Evolutionary conservation across 352 stramenopile genomes (phyloP).

Genomic region (Plasmopara viticola): DNA sequence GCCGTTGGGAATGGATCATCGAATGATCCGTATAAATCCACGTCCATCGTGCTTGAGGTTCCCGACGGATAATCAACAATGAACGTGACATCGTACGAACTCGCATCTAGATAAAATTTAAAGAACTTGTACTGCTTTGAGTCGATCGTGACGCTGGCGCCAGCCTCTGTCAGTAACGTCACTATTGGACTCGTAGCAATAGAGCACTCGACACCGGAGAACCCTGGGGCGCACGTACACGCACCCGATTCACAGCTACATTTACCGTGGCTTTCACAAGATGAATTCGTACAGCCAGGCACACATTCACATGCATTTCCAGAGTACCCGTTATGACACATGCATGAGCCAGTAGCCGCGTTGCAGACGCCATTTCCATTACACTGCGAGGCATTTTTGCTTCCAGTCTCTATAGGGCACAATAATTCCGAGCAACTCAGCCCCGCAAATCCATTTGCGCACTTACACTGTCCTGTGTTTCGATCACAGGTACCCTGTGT

Average conservation of each 20-base stretch:
- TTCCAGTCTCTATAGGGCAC: conserved; percentile 26
- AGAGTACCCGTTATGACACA: conserved; percentile 45
- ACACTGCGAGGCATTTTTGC: conserved; percentile 51
- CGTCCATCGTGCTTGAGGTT: conserved; percentile 20
- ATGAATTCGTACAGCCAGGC: conserved; percentile 42
- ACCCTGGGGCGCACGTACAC: conserved; percentile 42
- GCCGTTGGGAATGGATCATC: conserved; percentile 50
- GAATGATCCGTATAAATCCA: conserved; percentile 74
- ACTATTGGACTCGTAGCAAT: conserved; percentile 15
- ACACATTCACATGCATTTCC: conserved; percentile 68
- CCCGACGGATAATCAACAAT: conserved; percentile 31
- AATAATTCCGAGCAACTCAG: conserved; percentile 52
- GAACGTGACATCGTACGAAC: conserved; percentile 66
- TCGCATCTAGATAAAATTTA: conserved; percentile 49
- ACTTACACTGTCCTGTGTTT: conserved; percentile 39
- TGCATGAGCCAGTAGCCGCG: conserved; percentile 37
- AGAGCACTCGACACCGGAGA: conserved; percentile 37
- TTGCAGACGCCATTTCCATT: conserved; percentile 62
- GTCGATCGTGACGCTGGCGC: conserved; percentile 19
- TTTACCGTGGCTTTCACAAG: conserved; percentile 32
- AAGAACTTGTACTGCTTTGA: conserved; percentile 71
- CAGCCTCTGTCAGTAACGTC: conserved; percentile 24
- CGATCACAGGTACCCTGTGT: conserved; percentile 43
- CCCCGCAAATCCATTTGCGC: conserved; percentile 44
- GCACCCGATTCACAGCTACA: conserved; percentile 64